phyloP scores from a whole-genome alignment of 331 rosid genomes.

The Spiraea crenata region DNA sequence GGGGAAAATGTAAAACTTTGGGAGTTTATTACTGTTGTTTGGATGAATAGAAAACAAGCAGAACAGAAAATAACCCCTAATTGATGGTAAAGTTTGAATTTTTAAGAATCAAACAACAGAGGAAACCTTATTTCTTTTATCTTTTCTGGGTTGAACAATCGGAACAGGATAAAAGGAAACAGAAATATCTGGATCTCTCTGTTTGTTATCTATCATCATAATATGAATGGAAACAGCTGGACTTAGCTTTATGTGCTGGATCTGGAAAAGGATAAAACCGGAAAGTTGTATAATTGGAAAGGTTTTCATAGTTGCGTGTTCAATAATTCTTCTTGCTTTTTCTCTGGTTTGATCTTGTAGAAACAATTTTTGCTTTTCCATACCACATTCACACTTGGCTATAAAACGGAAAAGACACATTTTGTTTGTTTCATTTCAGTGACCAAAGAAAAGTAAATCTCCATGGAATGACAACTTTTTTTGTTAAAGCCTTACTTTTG shows the following conservation, averaged over 20 bases:
- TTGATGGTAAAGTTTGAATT: conserved; percentile 7
- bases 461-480: conserved; percentile 17
- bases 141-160: conserved; percentile 11
- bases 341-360: conserved; percentile 33
- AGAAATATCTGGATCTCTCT: conserved; percentile 11
- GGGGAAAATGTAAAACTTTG: conserved; percentile 11
- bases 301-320: conserved; percentile 53
- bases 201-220: conserved; percentile 19
- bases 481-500: conserved; percentile 31
- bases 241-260: conserved; percentile 53
- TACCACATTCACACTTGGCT: conserved; percentile 40
- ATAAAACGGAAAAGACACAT: conserved; percentile 28
- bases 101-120: not conserved
- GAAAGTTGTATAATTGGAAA: conserved; percentile 29
- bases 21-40: not conserved
- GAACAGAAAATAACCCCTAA: not conserved
- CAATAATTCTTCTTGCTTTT: conserved; percentile 39
- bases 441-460: conserved; percentile 28
- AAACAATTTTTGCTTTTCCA: conserved; percentile 44
- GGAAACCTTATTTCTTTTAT: not conserved
- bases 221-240: conserved; percentile 45
- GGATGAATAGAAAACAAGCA: not conserved
- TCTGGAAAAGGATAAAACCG: conserved; percentile 46
- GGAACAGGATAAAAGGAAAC: not conserved
- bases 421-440: conserved; percentile 21